Evolutionary conservation across 2,329 filamentous ascomycete species (phyloP), one percentile per base, ranked within the genome.

Genomic region (Penicillium glabrum): DNA sequence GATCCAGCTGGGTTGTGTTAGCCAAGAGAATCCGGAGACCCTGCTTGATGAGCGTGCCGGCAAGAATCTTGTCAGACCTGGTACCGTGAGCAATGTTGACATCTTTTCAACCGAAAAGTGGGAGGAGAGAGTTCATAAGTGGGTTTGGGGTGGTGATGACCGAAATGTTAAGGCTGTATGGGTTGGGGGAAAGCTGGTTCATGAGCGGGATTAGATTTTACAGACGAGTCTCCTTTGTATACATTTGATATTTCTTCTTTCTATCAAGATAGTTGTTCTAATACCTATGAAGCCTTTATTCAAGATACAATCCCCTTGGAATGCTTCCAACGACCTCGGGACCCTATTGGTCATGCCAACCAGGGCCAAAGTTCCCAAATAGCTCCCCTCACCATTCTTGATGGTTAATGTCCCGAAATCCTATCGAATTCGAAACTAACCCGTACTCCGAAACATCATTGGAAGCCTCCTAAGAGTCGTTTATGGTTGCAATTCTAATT

Each of bases 141-240:
- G 95, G 95, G 80, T 98, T 59, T 99, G 90, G 76, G 89, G 86
- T 63, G 95, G 95, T 0, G 93, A 98, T 78, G 95, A 98, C 76
- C 82, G 95, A 65, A 98, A 98, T 74, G 93, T 92, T 2, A 83
- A 82, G 66, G 87, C 83, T 64, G 95, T 99, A 7, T 99, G 93
- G 93, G 92, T 98, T 2, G 87, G 83, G 70, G 95, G 95, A 3
- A 78, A 86, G 61, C 74, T 96, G 73, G 95, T 97, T 49, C 91
- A 96, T 77, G 54, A 56, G 16, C 48, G 63, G 44, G 23, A n/a
- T 27, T 53, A 52, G 43, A 31, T 46, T 47, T 19, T 2, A 2
- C 4, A 21, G 2, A 23, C 35, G 35, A 39, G 10, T 41, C 10
- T 41, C 19, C 11, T 21, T 13, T 41, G 10, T 41, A 39, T 19